These are phyloP conservation scores for Fusarium stilboides DNA, from an alignment of 2,329 filamentous ascomycete genomes.

Conservation along the genomic window DNA sequence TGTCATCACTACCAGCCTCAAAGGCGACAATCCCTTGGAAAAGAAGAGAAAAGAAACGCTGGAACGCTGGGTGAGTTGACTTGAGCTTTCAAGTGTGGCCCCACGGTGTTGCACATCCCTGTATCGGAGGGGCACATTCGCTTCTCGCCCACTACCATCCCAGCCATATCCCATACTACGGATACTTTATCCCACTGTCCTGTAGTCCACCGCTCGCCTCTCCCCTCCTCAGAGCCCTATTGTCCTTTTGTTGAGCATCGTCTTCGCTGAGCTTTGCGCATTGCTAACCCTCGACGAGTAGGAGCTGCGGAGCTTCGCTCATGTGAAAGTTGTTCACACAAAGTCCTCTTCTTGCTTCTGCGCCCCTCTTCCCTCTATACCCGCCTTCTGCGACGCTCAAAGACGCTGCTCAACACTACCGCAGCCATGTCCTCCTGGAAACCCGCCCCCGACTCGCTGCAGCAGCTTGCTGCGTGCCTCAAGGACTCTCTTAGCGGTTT, in stretches of 20 bases:
- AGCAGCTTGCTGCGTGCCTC: constrained; percentile 89
- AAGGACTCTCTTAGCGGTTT: constrained; percentile 92
- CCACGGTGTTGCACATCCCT: constrained; percentile 48
- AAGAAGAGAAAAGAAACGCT: constrained; percentile 13
- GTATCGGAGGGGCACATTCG: constrained; percentile 51
- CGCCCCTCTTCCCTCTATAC: constrained; percentile 34
- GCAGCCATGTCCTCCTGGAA: constrained; percentile 89
- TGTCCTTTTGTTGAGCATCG: constrained; percentile 24
- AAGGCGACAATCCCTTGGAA: neutral
- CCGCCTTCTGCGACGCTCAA: constrained; percentile 38
- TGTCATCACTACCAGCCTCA: neutral
- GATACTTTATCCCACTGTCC: constrained; percentile 32
- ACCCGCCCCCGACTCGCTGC: constrained; percentile 87
- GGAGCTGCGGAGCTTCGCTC: constrained; percentile 48
- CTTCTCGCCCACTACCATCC: constrained; percentile 46
- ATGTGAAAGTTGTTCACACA: constrained; percentile 46
- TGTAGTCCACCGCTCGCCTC: constrained; percentile 48
- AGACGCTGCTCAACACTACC: constrained; percentile 29
- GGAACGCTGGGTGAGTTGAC: constrained; percentile 31
- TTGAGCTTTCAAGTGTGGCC: constrained; percentile 46
- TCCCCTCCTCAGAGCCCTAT: constrained; percentile 32
- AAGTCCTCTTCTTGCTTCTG: constrained; percentile 32
- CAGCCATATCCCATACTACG: constrained; percentile 32
- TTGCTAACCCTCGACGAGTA: constrained; percentile 42
- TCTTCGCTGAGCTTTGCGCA: constrained; percentile 37